These are phyloP conservation scores for Triticum urartu DNA, from an alignment of 176 grass and related monocot species.

Conservation along the genomic window DNA sequence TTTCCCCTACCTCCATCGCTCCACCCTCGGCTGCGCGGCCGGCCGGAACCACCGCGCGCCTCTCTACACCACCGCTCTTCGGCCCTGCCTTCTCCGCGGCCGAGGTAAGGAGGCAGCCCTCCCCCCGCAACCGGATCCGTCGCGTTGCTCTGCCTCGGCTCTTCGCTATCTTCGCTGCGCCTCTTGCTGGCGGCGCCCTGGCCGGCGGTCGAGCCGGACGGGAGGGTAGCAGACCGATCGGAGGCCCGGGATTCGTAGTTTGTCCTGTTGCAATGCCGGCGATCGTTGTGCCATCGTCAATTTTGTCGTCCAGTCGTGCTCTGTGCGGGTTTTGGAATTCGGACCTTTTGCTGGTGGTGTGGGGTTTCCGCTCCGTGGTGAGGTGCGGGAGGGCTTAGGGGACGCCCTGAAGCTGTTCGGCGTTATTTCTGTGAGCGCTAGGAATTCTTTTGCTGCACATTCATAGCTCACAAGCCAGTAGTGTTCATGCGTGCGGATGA, in stretches of 20 bases:
- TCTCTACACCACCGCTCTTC: not conserved
- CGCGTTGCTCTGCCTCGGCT: not conserved
- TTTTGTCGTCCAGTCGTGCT: not conserved
- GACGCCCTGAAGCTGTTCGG: not conserved
- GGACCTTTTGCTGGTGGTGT: not conserved
- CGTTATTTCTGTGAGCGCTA: not conserved
- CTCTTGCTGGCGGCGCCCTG: not conserved
- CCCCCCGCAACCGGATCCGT: not conserved
- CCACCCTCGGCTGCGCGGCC: not conserved
- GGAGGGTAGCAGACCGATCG: not conserved
- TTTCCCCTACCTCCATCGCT: not conserved
- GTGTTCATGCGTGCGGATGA: not conserved
- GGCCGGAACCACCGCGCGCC: not conserved
- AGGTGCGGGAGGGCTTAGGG: not conserved
- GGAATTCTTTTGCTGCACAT: not conserved
- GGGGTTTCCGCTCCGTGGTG: not conserved
- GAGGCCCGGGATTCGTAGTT: not conserved
- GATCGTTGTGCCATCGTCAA: not conserved
- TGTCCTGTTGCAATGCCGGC: not conserved
- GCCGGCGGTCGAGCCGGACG: not conserved
- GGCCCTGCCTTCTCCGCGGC: not conserved
- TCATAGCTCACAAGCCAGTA: not conserved
- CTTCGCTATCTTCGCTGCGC: not conserved
- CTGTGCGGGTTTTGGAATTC: not conserved
- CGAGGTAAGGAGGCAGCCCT: not conserved